Base-by-base conservation (phyloP, 257 asterid genomes). In the Ilex aquifolium region DNA sequence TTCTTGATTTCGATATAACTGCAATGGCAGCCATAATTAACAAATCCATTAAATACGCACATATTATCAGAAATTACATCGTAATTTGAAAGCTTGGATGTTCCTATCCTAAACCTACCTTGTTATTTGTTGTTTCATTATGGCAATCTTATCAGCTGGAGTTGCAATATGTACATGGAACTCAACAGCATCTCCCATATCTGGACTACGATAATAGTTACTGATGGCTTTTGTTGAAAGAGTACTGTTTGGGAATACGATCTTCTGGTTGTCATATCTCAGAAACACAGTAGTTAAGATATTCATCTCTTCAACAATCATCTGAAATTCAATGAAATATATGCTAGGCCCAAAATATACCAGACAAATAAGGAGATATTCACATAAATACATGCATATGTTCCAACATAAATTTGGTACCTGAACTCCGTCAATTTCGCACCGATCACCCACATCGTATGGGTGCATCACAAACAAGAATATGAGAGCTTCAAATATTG, bases 231-330 rank as follows among this genome's bases (percentile, higher is more conserved):
- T 75, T 4, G 90, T 84, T 57, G 87, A 79, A 32, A 89, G 96
- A 44, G 85, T 86, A 13, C 75, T 82, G 31, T 89, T 89, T 15
- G 95, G 96, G 56, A 69, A 84, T 14, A 76, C 53, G 39, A 86
- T 76, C 91, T 87, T 89, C 75, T 73, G 77, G 63, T 89, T 77
- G 82, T 89, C 96, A 5, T 5, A 79, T 61, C 93, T 82, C 72
- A 89, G 42, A 63, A 89, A 89, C 9, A 89, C 74, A 0, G 96
- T 89, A 4, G 88, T 86, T 71, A 91, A 70, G 71, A 91, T 91
- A 79, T 91, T 91, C 95, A 88, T 88, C 72, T 91, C 98, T 72
- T 91, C 98, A 12, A 91, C 98, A 56, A 91, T 29, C 91, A 91
- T 78, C 98, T 90, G 87, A 16, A 50, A 32, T 31, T 15, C 32